Conservation (phyloP, 768 basidiomycete genomes). For the Tulasnella sp. region DNA sequence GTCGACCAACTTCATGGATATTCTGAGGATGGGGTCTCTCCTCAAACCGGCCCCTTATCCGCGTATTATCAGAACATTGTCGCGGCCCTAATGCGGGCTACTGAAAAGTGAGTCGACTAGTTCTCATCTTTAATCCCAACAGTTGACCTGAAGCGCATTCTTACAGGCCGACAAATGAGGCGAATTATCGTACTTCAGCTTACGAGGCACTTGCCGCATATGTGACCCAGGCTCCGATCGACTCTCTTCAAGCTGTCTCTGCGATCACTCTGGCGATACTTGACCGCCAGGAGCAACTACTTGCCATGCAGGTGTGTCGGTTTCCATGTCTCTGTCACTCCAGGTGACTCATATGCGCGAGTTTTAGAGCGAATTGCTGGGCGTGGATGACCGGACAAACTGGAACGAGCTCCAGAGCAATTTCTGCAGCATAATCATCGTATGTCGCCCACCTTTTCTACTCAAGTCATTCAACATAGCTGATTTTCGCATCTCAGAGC, state of each 20-base stretch:
- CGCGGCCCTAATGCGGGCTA: slow-evolving; percentile 69
- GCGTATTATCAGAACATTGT: slow-evolving; percentile 85
- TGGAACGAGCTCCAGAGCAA: slow-evolving; percentile 98
- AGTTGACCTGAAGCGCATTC: no score
- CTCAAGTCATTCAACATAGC: not conserved
- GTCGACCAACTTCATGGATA: slow-evolving; percentile 73
- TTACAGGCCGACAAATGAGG: slow-evolving; percentile 65
- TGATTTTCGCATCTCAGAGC: slow-evolving; percentile 37
- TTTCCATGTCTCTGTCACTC: not conserved
- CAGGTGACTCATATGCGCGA: not conserved
- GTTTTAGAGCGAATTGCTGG: slow-evolving; percentile 77
- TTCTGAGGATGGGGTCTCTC: slow-evolving; percentile 51
- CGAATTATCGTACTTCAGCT: slow-evolving; percentile 87
- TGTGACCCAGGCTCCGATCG: slow-evolving; percentile 65
- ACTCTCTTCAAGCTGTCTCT: slow-evolving; percentile 70
- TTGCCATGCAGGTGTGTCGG: slow-evolving; percentile 60
- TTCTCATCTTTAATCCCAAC: not conserved
- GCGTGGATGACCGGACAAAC: slow-evolving; percentile 92
- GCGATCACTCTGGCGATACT: slow-evolving; percentile 73
- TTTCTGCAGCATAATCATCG: slow-evolving; percentile 81
- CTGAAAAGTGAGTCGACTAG: slow-evolving; percentile 58
- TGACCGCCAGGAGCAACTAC: slow-evolving; percentile 79
- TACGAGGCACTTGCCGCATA: slow-evolving; percentile 92
- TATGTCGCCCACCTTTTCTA: slow-evolving; percentile 30
- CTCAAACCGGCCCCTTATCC: slow-evolving; percentile 55